Base-by-base conservation (phyloP, 345 rosid genomes). In the Xanthoceras sorbifolium region DNA sequence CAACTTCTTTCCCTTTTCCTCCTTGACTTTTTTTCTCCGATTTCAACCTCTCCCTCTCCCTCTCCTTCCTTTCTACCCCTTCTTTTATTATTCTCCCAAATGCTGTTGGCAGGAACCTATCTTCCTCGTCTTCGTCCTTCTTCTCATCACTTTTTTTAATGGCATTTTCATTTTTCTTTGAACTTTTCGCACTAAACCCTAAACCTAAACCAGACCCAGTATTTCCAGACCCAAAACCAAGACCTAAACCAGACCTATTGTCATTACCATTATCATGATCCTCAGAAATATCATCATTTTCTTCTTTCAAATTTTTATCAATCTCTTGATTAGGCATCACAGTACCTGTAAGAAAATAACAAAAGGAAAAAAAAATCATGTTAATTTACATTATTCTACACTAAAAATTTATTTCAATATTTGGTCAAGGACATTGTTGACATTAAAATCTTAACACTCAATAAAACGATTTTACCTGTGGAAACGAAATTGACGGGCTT, bases 401-500 rank as follows among this genome's bases (percentile, higher is more conserved):
- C 55, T 17, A 50, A 50, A 50, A 3, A 17, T 4, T 23, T 11
- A 10, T 69, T 5, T 2, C 62, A 32, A 22, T 70, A 52, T 8
- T n/a, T 38, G 6, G 50, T 40, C 23, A 66, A n/a, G 5, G 9
- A 42, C 55, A 17, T 50, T 50, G 6, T 50, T 0, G 7, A 50
- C 20, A 50, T 5, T 50, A 11, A 50, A 42, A 15, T 64, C 23
- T n/a, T n/a, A n/a, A n/a, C n/a, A n/a, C n/a, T n/a, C n/a, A n/a
- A 2, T 22, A 5, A 15, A 64, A 32, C 0, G 20, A 38, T 40
- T 22, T 48, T 23, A 72, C 76, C 96, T 67, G 92, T 83, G 31
- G 96, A 91, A 60, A 95, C 87, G 48, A 95, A 92, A 80, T 78
- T 89, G 38, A 95, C 91, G 17, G 98, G 99, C 87, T 89, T 93